Evolutionary conservation across 805 yeast genomes (phyloP).

Genomic region (Schwanniomyces polymorphus): DNA sequence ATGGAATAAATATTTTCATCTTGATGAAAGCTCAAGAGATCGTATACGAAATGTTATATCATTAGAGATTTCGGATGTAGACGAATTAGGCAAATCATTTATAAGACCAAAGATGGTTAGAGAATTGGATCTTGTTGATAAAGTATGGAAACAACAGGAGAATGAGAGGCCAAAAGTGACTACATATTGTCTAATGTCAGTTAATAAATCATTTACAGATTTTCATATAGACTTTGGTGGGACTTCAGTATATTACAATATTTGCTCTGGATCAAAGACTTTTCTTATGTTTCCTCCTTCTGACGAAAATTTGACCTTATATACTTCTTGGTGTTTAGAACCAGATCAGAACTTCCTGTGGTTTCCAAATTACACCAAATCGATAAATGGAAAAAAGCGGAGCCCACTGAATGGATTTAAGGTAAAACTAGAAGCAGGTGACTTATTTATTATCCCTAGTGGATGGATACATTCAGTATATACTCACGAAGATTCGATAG

Average conservation of each 20-base stretch:
- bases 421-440: slow-evolving; percentile 60
- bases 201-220: slow-evolving; percentile 76
- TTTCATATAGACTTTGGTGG: slow-evolving; percentile 94
- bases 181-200: slow-evolving; percentile 84
- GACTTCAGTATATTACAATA: slow-evolving; percentile 85
- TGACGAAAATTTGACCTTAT: slow-evolving; percentile 54
- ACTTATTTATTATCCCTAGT: slow-evolving; percentile 78
- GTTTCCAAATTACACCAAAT: slow-evolving; percentile 53
- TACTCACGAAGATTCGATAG: slow-evolving; percentile 78
- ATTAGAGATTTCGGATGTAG: slow-evolving; percentile 65
- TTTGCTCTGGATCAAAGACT: slow-evolving; percentile 70
- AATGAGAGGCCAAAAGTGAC: slow-evolving; percentile 58
- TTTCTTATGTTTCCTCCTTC: slow-evolving; percentile 84
- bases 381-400: slow-evolving; percentile 26
- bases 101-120: slow-evolving; percentile 67
- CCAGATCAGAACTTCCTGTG: slow-evolving; percentile 62
- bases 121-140: slow-evolving; percentile 65
- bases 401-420: slow-evolving; percentile 47
- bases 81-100: slow-evolving; percentile 48
- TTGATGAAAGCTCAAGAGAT: slow-evolving; percentile 48
- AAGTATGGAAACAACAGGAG: slow-evolving; percentile 51
- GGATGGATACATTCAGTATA: slow-evolving; percentile 94
- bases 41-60: slow-evolving; percentile 79
- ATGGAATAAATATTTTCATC: slow-evolving; percentile 73
- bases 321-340: slow-evolving; percentile 71